Percentiles rank a stretch among this genome's conserved stretches.
These are phyloP conservation scores for Pterocarpus macrocarpus DNA, from an alignment of 306 rosid species.

Conservation along the genomic window DNA sequence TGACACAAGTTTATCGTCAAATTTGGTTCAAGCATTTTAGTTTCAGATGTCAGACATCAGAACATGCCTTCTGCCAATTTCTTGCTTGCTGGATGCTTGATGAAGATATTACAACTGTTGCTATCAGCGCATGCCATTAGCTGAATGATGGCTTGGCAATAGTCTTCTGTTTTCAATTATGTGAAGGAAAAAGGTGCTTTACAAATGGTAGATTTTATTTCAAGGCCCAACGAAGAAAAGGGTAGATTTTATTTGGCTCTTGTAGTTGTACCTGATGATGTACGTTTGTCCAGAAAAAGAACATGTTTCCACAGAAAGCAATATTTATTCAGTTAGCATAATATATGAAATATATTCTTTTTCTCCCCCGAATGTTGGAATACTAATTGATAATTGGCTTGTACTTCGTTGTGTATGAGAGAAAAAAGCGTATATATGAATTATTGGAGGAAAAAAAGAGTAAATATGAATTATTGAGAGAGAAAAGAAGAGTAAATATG, in stretches of 20 bases:
- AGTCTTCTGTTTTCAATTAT: slow-evolving; percentile 37
- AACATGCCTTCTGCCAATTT: slow-evolving; percentile 34
- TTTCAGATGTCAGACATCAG: slow-evolving; percentile 7
- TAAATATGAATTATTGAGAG: not conserved
- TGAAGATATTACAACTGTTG: slow-evolving; percentile 26
- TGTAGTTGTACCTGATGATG: slow-evolving; percentile 22
- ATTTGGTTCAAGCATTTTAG: slow-evolving; percentile 40
- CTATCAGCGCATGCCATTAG: slow-evolving; percentile 16
- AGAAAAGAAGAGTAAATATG: too few relatives aligned
- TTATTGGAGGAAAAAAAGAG: too few relatives aligned
- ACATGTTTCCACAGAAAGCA: slow-evolving; percentile 1
- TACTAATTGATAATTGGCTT: not conserved
- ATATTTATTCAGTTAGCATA: not conserved
- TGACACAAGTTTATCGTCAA: not conserved
- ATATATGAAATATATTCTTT: slow-evolving; percentile 16
- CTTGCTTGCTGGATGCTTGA: slow-evolving; percentile 24
- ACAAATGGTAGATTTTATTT: slow-evolving; percentile 9
- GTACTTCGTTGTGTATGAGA: not conserved
- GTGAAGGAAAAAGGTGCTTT: slow-evolving; percentile 27
- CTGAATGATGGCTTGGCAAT: slow-evolving; percentile 33
- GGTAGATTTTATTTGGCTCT: slow-evolving; percentile 28
- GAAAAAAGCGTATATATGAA: too few relatives aligned
- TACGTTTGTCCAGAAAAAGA: not conserved
- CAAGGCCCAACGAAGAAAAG: slow-evolving; percentile 23
- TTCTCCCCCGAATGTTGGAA: not conserved